Base-by-base conservation (phyloP, 192 early-diverging fungal genomes). In the Backusella circina region DNA sequence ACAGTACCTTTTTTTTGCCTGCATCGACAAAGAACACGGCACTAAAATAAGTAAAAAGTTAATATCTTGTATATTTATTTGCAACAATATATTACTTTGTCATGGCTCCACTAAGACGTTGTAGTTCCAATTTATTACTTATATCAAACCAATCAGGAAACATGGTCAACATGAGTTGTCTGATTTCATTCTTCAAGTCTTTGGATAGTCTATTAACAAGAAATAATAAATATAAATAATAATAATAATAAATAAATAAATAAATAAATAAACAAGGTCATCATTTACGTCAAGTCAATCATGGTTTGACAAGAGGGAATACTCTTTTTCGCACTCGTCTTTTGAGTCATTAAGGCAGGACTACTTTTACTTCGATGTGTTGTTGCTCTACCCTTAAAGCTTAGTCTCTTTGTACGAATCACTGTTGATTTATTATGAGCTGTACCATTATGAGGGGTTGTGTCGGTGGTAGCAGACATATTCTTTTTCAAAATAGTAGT, bases 61-160 rank as follows among this genome's bases (percentile, higher is more conserved):
- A 33, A 37, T 32, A 15, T 30, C 6, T 13, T 12, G 33, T 30
- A 21, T 51, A 21, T 44, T 44, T 47, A n/a, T n/a, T n/a, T n/a
- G n/a, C n/a, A 16, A 50, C 0, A 1, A 65, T 85, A 3, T 87
- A 69, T 75, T 66, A 78, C 73, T 77, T 93, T 61, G 91, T 93
- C 85, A 93, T 83, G 16, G 91, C 91, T 18, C 91, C 91, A 81
- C 87, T 90, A 33, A 93, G 75, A 31, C 89, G 77, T 2, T 80
- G 67, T 30, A 92, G 61, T 1, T 70, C 10, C 1, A 91, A 41
- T 1, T 83, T 73, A 13, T 74, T 8, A 5, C 79, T 69, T 44
- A 65, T 33, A 13, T 51, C 39, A 6, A 35, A 44, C 72, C 80
- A 82, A 6, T 72, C 71, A n/a, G 83, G 83, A 5, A 84, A 51